Conservation (phyloP, 2,329 filamentous ascomycete genomes). For the Cladophialophora yegresii region DNA sequence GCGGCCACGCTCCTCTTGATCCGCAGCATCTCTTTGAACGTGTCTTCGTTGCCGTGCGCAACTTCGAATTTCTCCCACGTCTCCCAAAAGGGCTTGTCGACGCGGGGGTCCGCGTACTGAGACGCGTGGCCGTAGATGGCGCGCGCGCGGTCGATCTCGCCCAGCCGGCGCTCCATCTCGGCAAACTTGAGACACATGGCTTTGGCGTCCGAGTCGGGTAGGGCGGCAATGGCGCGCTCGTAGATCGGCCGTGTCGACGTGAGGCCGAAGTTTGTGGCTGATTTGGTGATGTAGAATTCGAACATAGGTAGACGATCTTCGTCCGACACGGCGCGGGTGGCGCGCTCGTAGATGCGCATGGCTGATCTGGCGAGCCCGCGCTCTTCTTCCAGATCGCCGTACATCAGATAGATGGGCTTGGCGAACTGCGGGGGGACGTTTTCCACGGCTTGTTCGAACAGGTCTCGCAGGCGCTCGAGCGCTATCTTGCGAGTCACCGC, state of each 20-base stretch:
- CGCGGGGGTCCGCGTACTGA: slow-evolving; percentile 94
- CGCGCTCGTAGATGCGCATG: slow-evolving; percentile 98
- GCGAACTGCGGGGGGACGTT: slow-evolving; percentile 94
- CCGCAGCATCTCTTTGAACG: slow-evolving; percentile 97
- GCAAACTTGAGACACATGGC: slow-evolving; percentile 99
- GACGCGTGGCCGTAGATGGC: slow-evolving; percentile 96
- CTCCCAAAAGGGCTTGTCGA: slow-evolving; percentile 85
- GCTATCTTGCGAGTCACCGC: slow-evolving; percentile 94
- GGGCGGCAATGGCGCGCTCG: slow-evolving; percentile 88
- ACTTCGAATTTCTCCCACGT: slow-evolving; percentile 98
- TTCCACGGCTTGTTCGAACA: slow-evolving; percentile 96
- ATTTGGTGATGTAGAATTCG: slow-evolving; percentile 99
- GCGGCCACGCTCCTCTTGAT: slow-evolving; percentile 97
- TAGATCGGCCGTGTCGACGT: slow-evolving; percentile 95
- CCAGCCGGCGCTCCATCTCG: slow-evolving; percentile 88
- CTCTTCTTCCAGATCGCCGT: slow-evolving; percentile 95
- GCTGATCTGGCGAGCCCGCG: slow-evolving; percentile 90
- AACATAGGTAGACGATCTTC: slow-evolving; percentile 97
- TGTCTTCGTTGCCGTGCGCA: slow-evolving; percentile 97
- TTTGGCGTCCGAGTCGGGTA: slow-evolving; percentile 89
- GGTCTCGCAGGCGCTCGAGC: slow-evolving; percentile 87
- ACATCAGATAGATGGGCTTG: slow-evolving; percentile 96
- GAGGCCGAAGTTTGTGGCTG: slow-evolving; percentile 94
- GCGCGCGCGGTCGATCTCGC: slow-evolving; percentile 90
- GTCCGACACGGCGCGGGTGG: slow-evolving; percentile 89